Evolutionary conservation across 1,139 yeast genomes (phyloP).

Genomic region (Saccharomyces hybrid): DNA sequence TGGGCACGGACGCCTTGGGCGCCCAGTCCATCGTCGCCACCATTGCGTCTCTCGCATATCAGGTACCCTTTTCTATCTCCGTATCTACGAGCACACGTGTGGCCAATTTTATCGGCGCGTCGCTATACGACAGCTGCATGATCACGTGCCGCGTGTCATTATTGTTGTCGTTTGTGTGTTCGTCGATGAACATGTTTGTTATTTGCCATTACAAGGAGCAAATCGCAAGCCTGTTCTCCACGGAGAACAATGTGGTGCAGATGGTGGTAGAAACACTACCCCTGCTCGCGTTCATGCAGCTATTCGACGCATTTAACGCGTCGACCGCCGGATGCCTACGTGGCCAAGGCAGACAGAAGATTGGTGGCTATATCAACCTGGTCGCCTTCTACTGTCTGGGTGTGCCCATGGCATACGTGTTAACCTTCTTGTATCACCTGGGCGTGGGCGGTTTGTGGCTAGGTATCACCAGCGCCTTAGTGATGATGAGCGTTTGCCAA

Average conservation of each 20-base stretch:
- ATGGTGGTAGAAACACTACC: conserved; percentile 50
- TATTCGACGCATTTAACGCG: conserved; percentile 76
- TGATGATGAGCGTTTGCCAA: conserved; percentile 59
- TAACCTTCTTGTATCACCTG: conserved; percentile 50
- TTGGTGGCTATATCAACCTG: conserved; percentile 76
- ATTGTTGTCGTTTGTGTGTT: conserved; percentile 38
- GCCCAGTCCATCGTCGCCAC: conserved; percentile 70
- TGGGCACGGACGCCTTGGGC: conserved; percentile 55
- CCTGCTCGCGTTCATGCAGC: conserved; percentile 61
- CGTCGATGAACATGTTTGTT: conserved; percentile 47
- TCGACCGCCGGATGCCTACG: conserved; percentile 76
- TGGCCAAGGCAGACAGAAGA: conserved; percentile 79
- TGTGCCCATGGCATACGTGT: conserved; percentile 60
- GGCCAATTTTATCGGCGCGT: conserved; percentile 74
- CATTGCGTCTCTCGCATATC: conserved; percentile 60
- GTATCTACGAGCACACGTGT: conserved; percentile 70
- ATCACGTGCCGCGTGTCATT: conserved; percentile 27
- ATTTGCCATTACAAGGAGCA: conserved; percentile 46
- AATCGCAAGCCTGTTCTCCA: conserved; percentile 66
- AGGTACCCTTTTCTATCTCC: conserved; percentile 66
- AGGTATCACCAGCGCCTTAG: conserved; percentile 71
- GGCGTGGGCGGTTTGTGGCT: conserved; percentile 76
- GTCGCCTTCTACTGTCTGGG: conserved; percentile 67
- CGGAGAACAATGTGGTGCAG: conserved; percentile 56
- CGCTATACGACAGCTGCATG: conserved; percentile 33